These are phyloP conservation scores for Clonostachys rhizophaga DNA, from an alignment of 2,329 filamentous ascomycete genomes.

Conservation along the genomic window DNA sequence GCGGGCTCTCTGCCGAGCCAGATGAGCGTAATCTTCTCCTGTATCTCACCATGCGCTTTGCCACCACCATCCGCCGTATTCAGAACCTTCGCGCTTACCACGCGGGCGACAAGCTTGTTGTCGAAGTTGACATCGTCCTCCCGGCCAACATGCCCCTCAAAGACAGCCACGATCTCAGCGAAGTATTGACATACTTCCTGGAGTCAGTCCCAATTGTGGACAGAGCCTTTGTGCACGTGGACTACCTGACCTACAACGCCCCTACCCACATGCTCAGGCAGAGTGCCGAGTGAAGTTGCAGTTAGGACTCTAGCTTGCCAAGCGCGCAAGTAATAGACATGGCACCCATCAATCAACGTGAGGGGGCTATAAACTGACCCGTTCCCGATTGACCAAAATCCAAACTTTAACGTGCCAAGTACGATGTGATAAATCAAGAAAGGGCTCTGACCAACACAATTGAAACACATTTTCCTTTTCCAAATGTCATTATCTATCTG, in stretches of 20 bases:
- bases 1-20: slow-evolving; percentile 71
- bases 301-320: not conserved
- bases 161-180: slow-evolving; percentile 75
- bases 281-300: slow-evolving; percentile 4
- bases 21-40: slow-evolving; percentile 82
- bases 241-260: slow-evolving; percentile 58
- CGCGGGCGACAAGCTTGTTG: slow-evolving; percentile 78
- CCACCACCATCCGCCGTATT: slow-evolving; percentile 79
- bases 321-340: no score
- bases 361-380: no score
- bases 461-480: no score
- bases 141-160: slow-evolving; percentile 71
- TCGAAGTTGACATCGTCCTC: slow-evolving; percentile 77
- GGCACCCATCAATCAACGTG: no score
- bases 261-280: slow-evolving; percentile 51
- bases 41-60: slow-evolving; percentile 92
- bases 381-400: no score
- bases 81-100: slow-evolving; percentile 84
- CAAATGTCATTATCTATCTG: no score
- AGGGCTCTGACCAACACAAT: no score
- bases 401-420: no score
- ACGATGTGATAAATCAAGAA: no score
- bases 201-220: slow-evolving; percentile 80
- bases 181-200: slow-evolving; percentile 77
- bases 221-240: slow-evolving; percentile 64